A percentile compares a stretch with the other conserved stretches of the same genome.
These are phyloP conservation scores for Ceratobasidium sp. DNA, from an alignment of 1,284 basidiomycete species.

Conservation along the genomic window DNA sequence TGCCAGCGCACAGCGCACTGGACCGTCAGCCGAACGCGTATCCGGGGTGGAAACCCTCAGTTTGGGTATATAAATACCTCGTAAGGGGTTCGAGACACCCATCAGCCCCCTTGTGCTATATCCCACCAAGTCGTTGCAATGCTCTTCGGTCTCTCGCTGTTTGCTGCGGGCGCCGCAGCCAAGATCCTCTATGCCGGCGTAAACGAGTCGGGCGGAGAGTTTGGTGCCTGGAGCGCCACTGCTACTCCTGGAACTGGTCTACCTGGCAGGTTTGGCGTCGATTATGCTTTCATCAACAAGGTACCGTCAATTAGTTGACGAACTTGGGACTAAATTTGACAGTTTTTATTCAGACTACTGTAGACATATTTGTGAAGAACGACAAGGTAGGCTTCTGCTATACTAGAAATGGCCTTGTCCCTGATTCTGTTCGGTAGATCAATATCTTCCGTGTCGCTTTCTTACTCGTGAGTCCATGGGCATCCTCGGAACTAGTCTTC, in stretches of 20 bases:
- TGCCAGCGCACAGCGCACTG: background rate
- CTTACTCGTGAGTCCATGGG: slow-evolving; percentile 56
- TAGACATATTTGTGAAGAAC: slow-evolving; percentile 64
- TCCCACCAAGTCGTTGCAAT: background rate
- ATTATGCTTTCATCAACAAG: slow-evolving; percentile 66
- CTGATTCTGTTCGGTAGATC: slow-evolving; percentile 51
- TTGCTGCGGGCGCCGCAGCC: slow-evolving; percentile 44
- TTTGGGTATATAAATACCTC: background rate
- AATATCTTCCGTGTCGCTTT: slow-evolving; percentile 66
- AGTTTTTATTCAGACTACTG: slow-evolving; percentile 56
- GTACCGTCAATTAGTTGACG: slow-evolving; percentile 50
- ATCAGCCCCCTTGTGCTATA: background rate
- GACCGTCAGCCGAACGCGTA: background rate
- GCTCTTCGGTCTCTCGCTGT: slow-evolving; percentile 29
- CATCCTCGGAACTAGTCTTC: background rate
- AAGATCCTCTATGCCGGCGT: slow-evolving; percentile 50
- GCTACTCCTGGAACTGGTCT: slow-evolving; percentile 54
- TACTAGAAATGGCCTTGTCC: background rate
- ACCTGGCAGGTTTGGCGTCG: slow-evolving; percentile 62
- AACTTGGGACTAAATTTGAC: background rate
- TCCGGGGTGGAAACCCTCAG: background rate
- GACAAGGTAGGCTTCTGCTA: slow-evolving; percentile 54
- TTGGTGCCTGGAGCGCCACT: slow-evolving; percentile 43
- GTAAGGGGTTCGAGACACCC: too few species aligned
- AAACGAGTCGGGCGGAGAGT: slow-evolving; percentile 50